phyloP scores from a whole-genome alignment of 805 yeast species.

The Kuraishia piskuri region DNA sequence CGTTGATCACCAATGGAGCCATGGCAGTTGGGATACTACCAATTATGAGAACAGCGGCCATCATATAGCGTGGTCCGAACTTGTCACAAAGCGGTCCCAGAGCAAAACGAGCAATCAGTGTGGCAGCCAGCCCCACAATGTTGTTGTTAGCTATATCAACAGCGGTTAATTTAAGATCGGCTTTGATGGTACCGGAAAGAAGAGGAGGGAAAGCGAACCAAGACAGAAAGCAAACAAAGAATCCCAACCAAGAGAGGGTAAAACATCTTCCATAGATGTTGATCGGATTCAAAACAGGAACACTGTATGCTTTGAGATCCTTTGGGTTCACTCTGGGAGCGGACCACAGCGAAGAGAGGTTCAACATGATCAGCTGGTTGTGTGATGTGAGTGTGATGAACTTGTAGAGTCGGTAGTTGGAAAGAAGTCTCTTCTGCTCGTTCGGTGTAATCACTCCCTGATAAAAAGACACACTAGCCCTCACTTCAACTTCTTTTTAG shows the following conservation, averaged over 20 bases:
- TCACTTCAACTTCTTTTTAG: not conserved
- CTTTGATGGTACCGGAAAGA: slow-evolving; percentile 14
- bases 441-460: not conserved
- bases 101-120: slow-evolving; percentile 18
- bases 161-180: slow-evolving; percentile 15
- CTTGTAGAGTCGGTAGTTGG: too few species aligned
- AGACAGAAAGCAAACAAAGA: slow-evolving; percentile 20
- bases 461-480: not conserved
- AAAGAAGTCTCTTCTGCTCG: too few species aligned
- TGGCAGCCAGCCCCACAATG: slow-evolving; percentile 22
- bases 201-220: slow-evolving; percentile 26
- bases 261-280: slow-evolving; percentile 16
- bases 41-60: slow-evolving; percentile 15
- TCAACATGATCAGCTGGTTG: slow-evolving; percentile 7
- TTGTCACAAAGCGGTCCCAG: slow-evolving; percentile 21
- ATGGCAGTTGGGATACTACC: slow-evolving; percentile 23
- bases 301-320: slow-evolving; percentile 16
- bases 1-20: slow-evolving; percentile 15
- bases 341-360: slow-evolving; percentile 10
- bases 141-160: slow-evolving; percentile 20
- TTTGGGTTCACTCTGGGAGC: slow-evolving; percentile 18
- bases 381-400: not conserved
- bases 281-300: slow-evolving; percentile 19
- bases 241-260: slow-evolving; percentile 22
- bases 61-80: slow-evolving; percentile 20